Percentiles rank a stretch among this genome's conserved stretches.
phyloP scores from a whole-genome alignment of 257 asterid genomes.

The Datura wrightii region DNA sequence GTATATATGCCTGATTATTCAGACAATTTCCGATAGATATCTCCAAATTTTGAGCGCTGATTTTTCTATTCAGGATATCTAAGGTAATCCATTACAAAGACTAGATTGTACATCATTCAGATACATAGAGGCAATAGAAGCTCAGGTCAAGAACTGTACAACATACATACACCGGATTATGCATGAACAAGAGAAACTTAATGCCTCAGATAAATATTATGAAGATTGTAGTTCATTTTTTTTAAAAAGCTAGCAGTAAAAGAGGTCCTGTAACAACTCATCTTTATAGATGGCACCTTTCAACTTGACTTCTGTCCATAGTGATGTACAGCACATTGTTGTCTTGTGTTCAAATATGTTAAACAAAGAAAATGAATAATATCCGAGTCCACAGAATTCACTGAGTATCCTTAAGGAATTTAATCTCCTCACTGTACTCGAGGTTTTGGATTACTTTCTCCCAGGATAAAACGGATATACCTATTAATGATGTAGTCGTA shows the following conservation, averaged over 20 bases:
- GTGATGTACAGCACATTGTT: background rate
- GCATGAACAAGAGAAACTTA: background rate
- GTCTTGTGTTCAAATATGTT: too few species aligned
- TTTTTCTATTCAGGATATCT: background rate
- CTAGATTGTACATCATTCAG: background rate
- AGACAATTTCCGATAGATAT: too few species aligned
- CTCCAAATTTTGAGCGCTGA: too few species aligned
- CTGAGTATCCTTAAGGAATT: too few species aligned
- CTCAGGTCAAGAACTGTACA: background rate
- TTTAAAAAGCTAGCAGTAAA: background rate
- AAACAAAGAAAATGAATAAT: too few species aligned
- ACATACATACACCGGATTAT: background rate
- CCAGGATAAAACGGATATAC: too few species aligned
- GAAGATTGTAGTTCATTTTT: background rate
- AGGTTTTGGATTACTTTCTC: too few species aligned
- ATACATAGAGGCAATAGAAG: background rate
- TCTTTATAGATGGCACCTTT: background rate
- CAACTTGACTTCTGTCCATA: background rate
- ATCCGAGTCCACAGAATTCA: too few species aligned
- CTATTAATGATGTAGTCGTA: too few species aligned
- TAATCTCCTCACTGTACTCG: too few species aligned
- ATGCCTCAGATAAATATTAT: background rate
- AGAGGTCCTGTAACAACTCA: background rate
- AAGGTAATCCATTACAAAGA: background rate
- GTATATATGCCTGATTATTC: too few species aligned